Evolutionary conservation across 306 rosid species (phyloP).

Genomic region (Betula pendula): DNA sequence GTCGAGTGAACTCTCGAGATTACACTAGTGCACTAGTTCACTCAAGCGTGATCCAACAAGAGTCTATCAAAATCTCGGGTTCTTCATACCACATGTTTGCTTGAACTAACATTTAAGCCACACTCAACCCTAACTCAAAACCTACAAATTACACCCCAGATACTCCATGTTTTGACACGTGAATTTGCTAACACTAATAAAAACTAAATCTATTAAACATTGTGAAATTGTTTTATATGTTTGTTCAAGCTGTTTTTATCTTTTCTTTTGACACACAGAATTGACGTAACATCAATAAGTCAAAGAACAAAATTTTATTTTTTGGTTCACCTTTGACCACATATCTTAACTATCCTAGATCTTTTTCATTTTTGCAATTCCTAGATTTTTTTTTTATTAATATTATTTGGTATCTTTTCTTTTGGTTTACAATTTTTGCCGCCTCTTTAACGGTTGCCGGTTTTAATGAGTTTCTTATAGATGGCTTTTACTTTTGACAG

Average conservation of each 20-base stretch:
- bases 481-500: neutral
- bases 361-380: neutral
- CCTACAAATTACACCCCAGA: too few relatives aligned
- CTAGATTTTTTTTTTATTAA: neutral
- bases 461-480: neutral
- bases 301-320: neutral
- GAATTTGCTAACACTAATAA: too few relatives aligned
- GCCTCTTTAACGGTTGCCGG: neutral
- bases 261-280: neutral
- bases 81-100: too few relatives aligned
- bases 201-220: neutral
- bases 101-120: too few relatives aligned
- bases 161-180: too few relatives aligned
- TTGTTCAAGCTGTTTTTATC: neutral
- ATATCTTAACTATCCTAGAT: neutral
- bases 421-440: neutral
- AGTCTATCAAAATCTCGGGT: too few relatives aligned
- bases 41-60: too few relatives aligned
- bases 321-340: neutral
- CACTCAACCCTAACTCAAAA: too few relatives aligned
- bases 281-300: neutral
- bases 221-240: neutral
- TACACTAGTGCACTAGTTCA: too few relatives aligned
- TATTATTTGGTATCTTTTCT: neutral
- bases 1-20: too few relatives aligned